A percentile compares a stretch with the other conserved stretches of the same genome.
Conservation (phyloP, 1,284 basidiomycete species). For the Ustilago cynodontis region DNA sequence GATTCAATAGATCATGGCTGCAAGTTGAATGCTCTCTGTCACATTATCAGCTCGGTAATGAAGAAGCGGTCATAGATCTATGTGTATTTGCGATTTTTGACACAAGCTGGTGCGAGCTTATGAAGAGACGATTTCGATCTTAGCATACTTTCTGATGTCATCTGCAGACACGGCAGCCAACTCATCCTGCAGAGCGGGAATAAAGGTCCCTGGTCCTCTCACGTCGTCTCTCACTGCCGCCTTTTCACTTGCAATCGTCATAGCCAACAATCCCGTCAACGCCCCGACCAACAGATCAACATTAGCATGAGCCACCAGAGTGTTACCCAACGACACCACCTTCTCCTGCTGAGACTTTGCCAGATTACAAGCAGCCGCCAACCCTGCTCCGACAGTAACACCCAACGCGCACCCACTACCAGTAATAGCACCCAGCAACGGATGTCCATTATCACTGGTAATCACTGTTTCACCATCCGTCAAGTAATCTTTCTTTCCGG, state of each 20-base stretch:
- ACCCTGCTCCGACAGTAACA: conserved; percentile 80
- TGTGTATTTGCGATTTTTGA: neutral
- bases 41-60: neutral
- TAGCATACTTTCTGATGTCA: conserved; percentile 28
- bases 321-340: conserved; percentile 26
- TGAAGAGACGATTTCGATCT: conserved; percentile 27
- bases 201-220: conserved; percentile 86
- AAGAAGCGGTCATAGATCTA: neutral
- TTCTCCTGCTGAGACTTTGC: conserved; percentile 13
- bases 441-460: conserved; percentile 81
- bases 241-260: conserved; percentile 86
- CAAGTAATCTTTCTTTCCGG: conserved; percentile 85
- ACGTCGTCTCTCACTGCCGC: conserved; percentile 80
- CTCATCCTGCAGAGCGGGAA: conserved; percentile 87
- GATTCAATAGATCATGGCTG: conserved; percentile 46
- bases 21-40: neutral
- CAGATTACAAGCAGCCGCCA: conserved; percentile 75
- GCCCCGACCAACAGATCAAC: conserved; percentile 60
- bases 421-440: conserved; percentile 82
- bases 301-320: conserved; percentile 42
- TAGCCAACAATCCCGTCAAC: conserved; percentile 76
- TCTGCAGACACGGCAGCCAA: conserved; percentile 69
- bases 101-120: neutral
- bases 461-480: conserved; percentile 83
- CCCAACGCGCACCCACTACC: conserved; percentile 92